Percentiles rank a stretch among this genome's conserved stretches.
Evolutionary conservation across 495 filamentous ascomycete species (phyloP).

Genomic region (Glarea lozoyensis): DNA sequence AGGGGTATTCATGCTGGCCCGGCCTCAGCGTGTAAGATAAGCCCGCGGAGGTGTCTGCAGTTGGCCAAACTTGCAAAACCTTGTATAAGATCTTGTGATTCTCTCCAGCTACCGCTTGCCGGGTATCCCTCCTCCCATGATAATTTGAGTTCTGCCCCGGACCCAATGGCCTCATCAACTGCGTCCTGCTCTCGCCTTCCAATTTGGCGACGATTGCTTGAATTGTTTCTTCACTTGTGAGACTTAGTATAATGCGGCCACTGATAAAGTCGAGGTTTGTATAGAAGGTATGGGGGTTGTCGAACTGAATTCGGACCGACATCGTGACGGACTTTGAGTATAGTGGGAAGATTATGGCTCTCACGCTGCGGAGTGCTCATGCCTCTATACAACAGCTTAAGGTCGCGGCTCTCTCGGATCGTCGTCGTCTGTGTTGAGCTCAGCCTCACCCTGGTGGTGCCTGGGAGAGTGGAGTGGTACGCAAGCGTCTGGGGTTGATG

Average conservation of each 20-base stretch:
- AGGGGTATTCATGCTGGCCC: conserved; percentile 82
- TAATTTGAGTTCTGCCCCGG: conserved; percentile 15
- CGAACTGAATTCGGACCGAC: conserved; percentile 71
- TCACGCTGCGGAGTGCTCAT: too few species aligned
- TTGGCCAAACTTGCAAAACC: conserved; percentile 63
- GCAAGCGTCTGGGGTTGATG: too few species aligned
- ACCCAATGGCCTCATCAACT: conserved; percentile 26
- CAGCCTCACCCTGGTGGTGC: too few species aligned
- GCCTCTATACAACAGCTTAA: too few species aligned
- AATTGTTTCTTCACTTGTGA: conserved; percentile 57
- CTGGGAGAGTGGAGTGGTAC: too few species aligned
- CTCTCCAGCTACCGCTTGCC: conserved; percentile 22
- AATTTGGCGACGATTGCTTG: conserved; percentile 83
- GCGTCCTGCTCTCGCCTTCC: conserved; percentile 77
- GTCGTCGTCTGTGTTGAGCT: too few species aligned
- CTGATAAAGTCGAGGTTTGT: conserved; percentile 83
- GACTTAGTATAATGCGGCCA: conserved; percentile 52
- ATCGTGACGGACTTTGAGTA: too few species aligned
- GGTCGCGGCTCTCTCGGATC: too few species aligned
- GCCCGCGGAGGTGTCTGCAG: conserved; percentile 40
- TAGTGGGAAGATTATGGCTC: too few species aligned
- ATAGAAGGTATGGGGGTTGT: conserved; percentile 64
- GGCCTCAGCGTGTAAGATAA: conserved; percentile 63
- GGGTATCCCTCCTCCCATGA: conserved; percentile 23
- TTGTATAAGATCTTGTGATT: conserved; percentile 56